phyloP scores from a whole-genome alignment of 805 yeast species.

The Lachancea kluyveri region DNA sequence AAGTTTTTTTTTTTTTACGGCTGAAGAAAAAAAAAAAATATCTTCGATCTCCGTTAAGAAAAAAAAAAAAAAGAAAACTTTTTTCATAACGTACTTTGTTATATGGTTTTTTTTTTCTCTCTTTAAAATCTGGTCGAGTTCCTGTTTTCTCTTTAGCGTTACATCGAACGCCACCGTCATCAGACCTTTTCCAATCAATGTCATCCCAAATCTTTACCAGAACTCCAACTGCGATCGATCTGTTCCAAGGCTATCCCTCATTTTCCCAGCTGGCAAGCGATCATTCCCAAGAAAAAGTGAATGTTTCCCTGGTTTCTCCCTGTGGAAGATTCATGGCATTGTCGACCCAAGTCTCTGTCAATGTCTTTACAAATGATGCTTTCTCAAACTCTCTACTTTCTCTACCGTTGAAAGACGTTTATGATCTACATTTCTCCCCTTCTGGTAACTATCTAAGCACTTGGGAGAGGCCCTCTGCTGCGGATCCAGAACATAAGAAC shows the following conservation, averaged over 20 bases:
- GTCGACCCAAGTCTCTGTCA: constrained; percentile 23
- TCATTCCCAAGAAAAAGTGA: constrained; percentile 6
- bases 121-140: too few relatives aligned
- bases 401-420: constrained; percentile 52
- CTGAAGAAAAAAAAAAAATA: too few relatives aligned
- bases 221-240: constrained; percentile 30
- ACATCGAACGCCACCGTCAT: too few relatives aligned
- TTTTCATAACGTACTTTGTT: too few relatives aligned
- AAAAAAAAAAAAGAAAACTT: too few relatives aligned
- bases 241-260: constrained; percentile 31
- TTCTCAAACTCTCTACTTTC: constrained; percentile 18
- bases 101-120: too few relatives aligned
- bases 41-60: too few relatives aligned
- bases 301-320: constrained; percentile 27
- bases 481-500: constrained; percentile 69
- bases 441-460: constrained; percentile 73
- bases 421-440: constrained; percentile 86
- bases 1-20: too few relatives aligned
- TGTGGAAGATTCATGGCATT: constrained; percentile 32
- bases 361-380: constrained; percentile 24
- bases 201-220: constrained; percentile 31
- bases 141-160: too few relatives aligned
- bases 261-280: constrained; percentile 10
- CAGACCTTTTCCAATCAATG: too few relatives aligned
- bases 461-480: constrained; percentile 83